Evolutionary conservation across 1,284 basidiomycete genomes (phyloP).

Genomic region (Austropuccinia psidii): DNA sequence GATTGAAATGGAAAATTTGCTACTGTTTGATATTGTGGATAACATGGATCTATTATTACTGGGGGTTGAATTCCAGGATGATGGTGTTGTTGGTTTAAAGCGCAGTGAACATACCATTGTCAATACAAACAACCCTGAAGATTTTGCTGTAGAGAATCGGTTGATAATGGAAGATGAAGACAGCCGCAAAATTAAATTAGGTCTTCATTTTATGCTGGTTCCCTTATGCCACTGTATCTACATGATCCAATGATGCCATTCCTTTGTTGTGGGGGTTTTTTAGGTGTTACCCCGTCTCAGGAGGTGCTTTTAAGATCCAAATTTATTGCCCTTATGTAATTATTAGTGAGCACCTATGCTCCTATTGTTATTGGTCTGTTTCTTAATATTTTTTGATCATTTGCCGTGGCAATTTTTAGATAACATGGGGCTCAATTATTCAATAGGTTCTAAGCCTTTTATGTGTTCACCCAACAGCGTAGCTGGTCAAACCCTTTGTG

Average conservation of each 20-base stretch:
- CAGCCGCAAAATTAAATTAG: not conserved
- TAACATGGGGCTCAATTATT: slow-evolving; percentile 82
- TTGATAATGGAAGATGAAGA: not conserved
- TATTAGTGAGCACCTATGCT: too few species aligned
- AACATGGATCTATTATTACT: slow-evolving; percentile 83
- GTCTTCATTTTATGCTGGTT: not conserved
- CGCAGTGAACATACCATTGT: not conserved
- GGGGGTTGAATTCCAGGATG: slow-evolving; percentile 82
- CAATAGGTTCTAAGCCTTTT: slow-evolving; percentile 65
- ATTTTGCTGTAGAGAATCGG: not conserved
- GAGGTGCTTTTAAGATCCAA: too few species aligned
- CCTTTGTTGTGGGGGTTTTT: too few species aligned
- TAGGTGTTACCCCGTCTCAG: too few species aligned
- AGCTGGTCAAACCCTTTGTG: slow-evolving; percentile 63
- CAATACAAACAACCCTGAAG: not conserved
- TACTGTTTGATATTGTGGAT: slow-evolving; percentile 94
- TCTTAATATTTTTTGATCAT: too few species aligned
- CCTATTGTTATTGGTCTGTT: too few species aligned
- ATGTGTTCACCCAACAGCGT: slow-evolving; percentile 66
- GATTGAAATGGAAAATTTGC: slow-evolving; percentile 79
- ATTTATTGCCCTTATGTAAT: too few species aligned
- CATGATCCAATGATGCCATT: too few species aligned
- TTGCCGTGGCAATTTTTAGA: too few species aligned
- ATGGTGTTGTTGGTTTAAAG: slow-evolving; percentile 59
- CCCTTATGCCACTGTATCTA: too few species aligned